These are phyloP conservation scores for Primulina eburnea DNA, from an alignment of 257 asterid genomes.

Conservation along the genomic window DNA sequence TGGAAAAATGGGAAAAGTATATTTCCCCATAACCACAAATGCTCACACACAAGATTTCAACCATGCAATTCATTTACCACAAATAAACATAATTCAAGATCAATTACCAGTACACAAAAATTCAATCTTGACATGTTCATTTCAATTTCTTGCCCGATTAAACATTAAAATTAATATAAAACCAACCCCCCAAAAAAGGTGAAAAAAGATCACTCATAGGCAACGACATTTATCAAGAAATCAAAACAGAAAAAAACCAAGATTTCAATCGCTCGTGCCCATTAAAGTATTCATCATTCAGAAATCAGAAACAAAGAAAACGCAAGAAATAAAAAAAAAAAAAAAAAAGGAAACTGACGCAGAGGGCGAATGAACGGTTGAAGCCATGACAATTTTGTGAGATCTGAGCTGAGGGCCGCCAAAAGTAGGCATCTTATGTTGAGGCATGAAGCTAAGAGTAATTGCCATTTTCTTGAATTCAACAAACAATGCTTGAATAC, in stretches of 20 bases:
- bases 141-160: not conserved
- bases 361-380: slow-evolving; percentile 44
- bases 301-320: not conserved
- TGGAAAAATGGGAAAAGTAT: not conserved
- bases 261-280: slow-evolving; percentile 19
- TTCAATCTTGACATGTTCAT: slow-evolving; percentile 22
- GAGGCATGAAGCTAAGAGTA: slow-evolving; percentile 31
- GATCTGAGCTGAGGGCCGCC: slow-evolving; percentile 44
- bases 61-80: slow-evolving; percentile 28
- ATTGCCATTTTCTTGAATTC: slow-evolving; percentile 38
- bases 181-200: not conserved
- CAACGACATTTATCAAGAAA: not conserved
- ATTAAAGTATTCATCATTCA: not conserved
- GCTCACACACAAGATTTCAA: slow-evolving; percentile 10
- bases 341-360: slow-evolving; percentile 22
- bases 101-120: slow-evolving; percentile 16
- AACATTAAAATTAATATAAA: not conserved
- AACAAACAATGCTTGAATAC: not conserved
- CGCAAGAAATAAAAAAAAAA: not conserved
- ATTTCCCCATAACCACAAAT: slow-evolving; percentile 7
- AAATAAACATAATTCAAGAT: slow-evolving; percentile 25
- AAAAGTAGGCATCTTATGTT: slow-evolving; percentile 31
- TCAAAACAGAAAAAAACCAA: slow-evolving; percentile 4
- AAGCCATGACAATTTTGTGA: slow-evolving; percentile 47
- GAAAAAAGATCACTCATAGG: not conserved